Base-by-base conservation (phyloP, 208 protist species). In the Cochliopodium minus region DNA sequence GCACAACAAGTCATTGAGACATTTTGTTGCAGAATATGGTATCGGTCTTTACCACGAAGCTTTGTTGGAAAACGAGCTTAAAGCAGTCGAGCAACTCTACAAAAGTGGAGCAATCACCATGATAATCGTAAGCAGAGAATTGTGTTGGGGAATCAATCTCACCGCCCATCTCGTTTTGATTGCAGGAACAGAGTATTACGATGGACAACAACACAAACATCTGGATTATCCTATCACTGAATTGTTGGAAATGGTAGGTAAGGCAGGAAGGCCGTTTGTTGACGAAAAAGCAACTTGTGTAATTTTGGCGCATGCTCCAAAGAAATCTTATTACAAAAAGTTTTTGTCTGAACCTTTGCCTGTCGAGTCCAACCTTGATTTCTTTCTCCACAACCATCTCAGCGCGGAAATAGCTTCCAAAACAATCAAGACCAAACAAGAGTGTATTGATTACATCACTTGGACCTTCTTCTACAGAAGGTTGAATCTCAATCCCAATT, bases 121-220 rank as follows among this genome's bases (percentile, higher is more conserved):
- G 6, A 68, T 94, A 7, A 71, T 92, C 20, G 84, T 72, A 1
- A 92, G 82, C 0, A 65, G 64, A 22, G 91, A 82, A 22, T 61
- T 92, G 11, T 82, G 82, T 10, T 94, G 85, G 87, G 86, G 86
- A 38, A 73, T 94, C n/a, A 91, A 92, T 65, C 47, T 91, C 5
- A 81, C 83, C 1, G 83, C 88, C 0, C 85, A 94, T 64, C 62
- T 90, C 15, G 86, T 93, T 28, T 67, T 96, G n/a, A 77, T 96
- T 26, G 94, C 91, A 63, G 90, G 88, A 29, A 91, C 84, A 9
- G 83, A 94, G 56, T 92, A 73, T 66, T 92, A 77, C 53, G 85
- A 95, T 70, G 72, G 70, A 1, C 82, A 80, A 59, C 71, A 66
- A 23, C 57, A 71, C n/a, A 65, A 69, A 50, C 93, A 90, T 59